These are phyloP conservation scores for Polytolypa hystricis DNA, from an alignment of 2,329 filamentous ascomycete species.

Conservation along the genomic window DNA sequence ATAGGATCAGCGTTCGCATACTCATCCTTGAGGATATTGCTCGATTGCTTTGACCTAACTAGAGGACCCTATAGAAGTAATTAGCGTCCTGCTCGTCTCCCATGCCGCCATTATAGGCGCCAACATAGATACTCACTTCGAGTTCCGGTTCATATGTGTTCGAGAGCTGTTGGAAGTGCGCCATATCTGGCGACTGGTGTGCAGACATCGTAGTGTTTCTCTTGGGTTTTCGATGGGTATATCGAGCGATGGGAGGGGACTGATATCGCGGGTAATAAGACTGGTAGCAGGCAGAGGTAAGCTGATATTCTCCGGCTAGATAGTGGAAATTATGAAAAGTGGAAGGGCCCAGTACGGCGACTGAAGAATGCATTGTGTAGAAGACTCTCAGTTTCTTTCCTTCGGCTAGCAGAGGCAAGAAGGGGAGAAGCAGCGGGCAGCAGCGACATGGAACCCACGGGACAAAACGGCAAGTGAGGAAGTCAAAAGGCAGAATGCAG, in stretches of 20 bases:
- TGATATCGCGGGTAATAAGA: slow-evolving; percentile 1
- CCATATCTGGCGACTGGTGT: slow-evolving; percentile 39
- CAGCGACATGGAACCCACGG: not conserved
- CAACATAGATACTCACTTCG: slow-evolving; percentile 34
- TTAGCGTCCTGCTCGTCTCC: slow-evolving; percentile 14
- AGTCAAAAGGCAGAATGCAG: not conserved
- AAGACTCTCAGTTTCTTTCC: not conserved
- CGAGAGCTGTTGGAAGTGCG: slow-evolving; percentile 51
- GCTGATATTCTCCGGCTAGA: slow-evolving; percentile 21
- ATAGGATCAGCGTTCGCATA: slow-evolving; percentile 80
- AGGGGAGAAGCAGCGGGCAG: not conserved
- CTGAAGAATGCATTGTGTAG: not conserved
- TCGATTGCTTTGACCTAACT: slow-evolving; percentile 67
- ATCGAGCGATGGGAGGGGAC: not conserved
- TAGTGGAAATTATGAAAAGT: slow-evolving; percentile 21
- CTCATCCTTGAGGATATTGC: slow-evolving; percentile 65
- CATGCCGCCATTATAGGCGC: not conserved
- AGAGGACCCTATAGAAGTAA: slow-evolving; percentile 56
- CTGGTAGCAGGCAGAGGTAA: slow-evolving; percentile 18
- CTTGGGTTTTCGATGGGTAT: slow-evolving; percentile 15
- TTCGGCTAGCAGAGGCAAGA: not conserved
- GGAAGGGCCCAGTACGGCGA: not conserved
- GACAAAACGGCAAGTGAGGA: not conserved
- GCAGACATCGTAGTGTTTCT: slow-evolving; percentile 26
- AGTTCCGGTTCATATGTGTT: slow-evolving; percentile 49